These are phyloP conservation scores for Knufia fluminis DNA, from an alignment of 2,329 filamentous ascomycete species.

Conservation along the genomic window DNA sequence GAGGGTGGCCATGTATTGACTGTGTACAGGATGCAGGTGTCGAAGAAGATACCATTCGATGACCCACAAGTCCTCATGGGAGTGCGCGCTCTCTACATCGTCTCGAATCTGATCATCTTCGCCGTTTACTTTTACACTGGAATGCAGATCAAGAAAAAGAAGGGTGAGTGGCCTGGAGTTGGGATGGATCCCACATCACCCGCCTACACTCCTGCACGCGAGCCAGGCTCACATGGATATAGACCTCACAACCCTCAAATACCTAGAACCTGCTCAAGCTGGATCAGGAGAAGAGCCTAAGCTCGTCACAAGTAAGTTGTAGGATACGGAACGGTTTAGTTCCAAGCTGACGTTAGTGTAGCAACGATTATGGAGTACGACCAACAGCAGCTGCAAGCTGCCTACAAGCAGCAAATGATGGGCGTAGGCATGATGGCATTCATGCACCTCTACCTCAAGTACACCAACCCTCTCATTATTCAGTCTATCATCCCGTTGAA, in stretches of 20 bases:
- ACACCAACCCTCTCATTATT: conserved; percentile 97
- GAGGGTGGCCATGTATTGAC: not conserved
- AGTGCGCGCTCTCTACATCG: conserved; percentile 55
- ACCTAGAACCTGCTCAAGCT: conserved; percentile 90
- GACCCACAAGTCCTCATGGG: conserved; percentile 62
- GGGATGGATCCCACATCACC: not conserved
- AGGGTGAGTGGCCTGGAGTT: conserved; percentile 54
- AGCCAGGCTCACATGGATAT: conserved; percentile 12
- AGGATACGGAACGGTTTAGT: not conserved
- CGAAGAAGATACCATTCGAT: conserved; percentile 91
- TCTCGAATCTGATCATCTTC: conserved; percentile 75
- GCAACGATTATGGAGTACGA: conserved; percentile 97
- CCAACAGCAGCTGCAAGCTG: conserved; percentile 67
- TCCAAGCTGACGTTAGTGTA: conserved; percentile 45
- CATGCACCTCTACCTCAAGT: conserved; percentile 99
- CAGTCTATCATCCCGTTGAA: conserved; percentile 98
- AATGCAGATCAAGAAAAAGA: conserved; percentile 85
- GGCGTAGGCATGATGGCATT: conserved; percentile 95
- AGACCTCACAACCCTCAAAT: conserved; percentile 98
- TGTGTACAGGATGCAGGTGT: conserved; percentile 94
- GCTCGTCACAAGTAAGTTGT: conserved; percentile 38
- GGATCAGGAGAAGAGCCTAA: conserved; percentile 91
- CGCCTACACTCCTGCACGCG: not conserved
- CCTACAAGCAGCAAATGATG: conserved; percentile 89
- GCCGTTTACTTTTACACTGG: conserved; percentile 79